Percentiles rank a stretch among this genome's conserved stretches.
phyloP scores from a whole-genome alignment of 2,329 filamentous ascomycete genomes.

The Pseudogymnoascus sp. region DNA sequence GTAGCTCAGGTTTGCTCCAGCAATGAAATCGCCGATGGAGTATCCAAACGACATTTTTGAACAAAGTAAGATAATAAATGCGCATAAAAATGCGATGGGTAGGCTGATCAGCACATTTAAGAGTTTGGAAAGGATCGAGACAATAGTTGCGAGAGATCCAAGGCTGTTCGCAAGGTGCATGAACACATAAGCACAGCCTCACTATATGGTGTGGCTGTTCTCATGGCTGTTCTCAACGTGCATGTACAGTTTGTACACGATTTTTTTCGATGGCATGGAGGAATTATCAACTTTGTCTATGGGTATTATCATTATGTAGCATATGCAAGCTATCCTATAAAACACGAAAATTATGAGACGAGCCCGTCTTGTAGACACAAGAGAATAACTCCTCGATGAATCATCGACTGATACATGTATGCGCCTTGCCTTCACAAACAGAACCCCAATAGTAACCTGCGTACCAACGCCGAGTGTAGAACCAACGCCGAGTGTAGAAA shows the following conservation, averaged over 20 bases:
- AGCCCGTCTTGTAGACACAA: not conserved
- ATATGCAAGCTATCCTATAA: no score
- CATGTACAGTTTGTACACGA: not conserved
- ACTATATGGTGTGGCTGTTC: not conserved
- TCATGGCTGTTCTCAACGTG: not conserved
- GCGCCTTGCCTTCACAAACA: not conserved
- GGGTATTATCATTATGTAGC: no score
- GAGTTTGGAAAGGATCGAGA: not conserved
- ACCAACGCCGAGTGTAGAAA: not conserved
- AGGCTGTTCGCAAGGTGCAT: not conserved
- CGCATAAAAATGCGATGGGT: not conserved
- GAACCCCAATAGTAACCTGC: not conserved
- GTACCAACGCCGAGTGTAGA: not conserved
- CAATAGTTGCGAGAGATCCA: not conserved
- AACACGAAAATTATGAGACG: no score
- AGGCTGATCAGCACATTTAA: not conserved
- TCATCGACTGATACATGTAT: not conserved
- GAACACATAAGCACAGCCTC: not conserved
- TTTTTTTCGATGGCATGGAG: not conserved
- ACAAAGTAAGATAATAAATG: not conserved
- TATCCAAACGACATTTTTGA: not conserved
- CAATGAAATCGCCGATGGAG: not conserved
- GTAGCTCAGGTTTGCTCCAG: not conserved
- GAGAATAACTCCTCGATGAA: not conserved
- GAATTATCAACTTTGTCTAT: not conserved